Evolutionary conservation across 2,329 filamentous ascomycete genomes (phyloP).

Genomic region (Sclerotinia minor): DNA sequence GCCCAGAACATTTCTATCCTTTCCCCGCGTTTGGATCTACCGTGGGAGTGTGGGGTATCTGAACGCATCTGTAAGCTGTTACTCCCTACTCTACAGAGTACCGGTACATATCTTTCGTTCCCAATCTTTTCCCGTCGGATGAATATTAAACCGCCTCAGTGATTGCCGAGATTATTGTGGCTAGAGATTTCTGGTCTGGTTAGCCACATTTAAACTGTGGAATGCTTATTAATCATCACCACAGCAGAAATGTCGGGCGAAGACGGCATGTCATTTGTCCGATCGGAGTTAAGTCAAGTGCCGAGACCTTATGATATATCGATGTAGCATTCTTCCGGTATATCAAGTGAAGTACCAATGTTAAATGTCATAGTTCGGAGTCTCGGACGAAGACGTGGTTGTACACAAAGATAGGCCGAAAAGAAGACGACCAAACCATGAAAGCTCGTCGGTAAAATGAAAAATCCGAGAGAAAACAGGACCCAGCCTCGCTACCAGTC

Average conservation of each 20-base stretch:
- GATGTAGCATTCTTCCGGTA: background rate
- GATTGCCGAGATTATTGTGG: too few species aligned
- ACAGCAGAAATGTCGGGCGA: too few species aligned
- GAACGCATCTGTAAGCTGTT: background rate
- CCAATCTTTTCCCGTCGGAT: too few species aligned
- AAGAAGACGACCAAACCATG: background rate
- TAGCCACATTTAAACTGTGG: too few species aligned
- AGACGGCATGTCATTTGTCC: too few species aligned
- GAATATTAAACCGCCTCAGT: too few species aligned
- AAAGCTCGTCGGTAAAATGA: background rate
- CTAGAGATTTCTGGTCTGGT: too few species aligned
- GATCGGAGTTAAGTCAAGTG: too few species aligned
- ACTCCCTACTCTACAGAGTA: too few species aligned
- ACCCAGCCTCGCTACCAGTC: slow-evolving; percentile 17
- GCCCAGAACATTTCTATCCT: background rate
- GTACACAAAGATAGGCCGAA: background rate
- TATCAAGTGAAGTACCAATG: background rate
- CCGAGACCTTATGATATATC: too few species aligned
- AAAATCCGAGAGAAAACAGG: background rate
- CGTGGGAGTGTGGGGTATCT: slow-evolving; percentile 2
- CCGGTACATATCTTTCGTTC: too few species aligned
- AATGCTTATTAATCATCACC: too few species aligned
- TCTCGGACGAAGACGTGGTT: background rate
- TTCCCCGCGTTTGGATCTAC: background rate
- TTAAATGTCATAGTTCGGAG: background rate